Evolutionary conservation across 2,329 filamentous ascomycete species (phyloP), one percentile per base, ranked within the genome.

Genomic region (Akanthomyces dipterigenus): DNA sequence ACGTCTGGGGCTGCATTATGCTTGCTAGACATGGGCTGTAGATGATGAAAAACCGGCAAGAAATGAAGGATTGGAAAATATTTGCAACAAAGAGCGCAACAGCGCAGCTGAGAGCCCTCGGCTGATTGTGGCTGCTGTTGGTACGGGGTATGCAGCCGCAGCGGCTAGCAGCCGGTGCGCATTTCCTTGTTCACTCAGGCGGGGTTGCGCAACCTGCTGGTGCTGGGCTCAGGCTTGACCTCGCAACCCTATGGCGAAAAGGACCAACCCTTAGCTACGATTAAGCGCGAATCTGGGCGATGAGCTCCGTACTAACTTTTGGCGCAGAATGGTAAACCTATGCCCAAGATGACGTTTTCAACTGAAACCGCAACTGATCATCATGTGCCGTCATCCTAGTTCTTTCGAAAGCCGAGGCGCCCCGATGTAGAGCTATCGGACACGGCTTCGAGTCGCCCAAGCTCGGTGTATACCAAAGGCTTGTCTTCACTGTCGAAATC

Each of bases 371-470:
- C 12, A 20, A 45, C 42, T 45, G 18, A 45, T 22, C 5, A 6
- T 11, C 3, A 5, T 45, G 42, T 45, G n/a, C n/a, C 8, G 20
- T 46, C 49, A 5, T 46, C 5, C 12, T 36, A 66, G 65, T 66
- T 66, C 50, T 60, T 61, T 63, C 62, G 62, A 63, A 67, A 62
- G 53, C 59, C 60, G 24, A 63, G 58, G 43, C 63, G 58, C 45
- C 18, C 61, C 40, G 60, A 61, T 24, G 18, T 59, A 20, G 63
- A 64, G 28, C 36, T 54, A 34, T 43, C 57, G 2, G 55, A 38
- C 3, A 34, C 31, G 18, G 24, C 64, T 28, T 55, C 62, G 16
- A 57, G 42, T 28, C 59, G 28, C 18, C 64, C 43, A 16, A 38
- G 38, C 46, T 62, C 62, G 49, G 58, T 46, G 34, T 60, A 49